Evolutionary conservation across 1,284 basidiomycete genomes (phyloP), one percentile per base, ranked within the genome.

Genomic region (Boletus smithii): DNA sequence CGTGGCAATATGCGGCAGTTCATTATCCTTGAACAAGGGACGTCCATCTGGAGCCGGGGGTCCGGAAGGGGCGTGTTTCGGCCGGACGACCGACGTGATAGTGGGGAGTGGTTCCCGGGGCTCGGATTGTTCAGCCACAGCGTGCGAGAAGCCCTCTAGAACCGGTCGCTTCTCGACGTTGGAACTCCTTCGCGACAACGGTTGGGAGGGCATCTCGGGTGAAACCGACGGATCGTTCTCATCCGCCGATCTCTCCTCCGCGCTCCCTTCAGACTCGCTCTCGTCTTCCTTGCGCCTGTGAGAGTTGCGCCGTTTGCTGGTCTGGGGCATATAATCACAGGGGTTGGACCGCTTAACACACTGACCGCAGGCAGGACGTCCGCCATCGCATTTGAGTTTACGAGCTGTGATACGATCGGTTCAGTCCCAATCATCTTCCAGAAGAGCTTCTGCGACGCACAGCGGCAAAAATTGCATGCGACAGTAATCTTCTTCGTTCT

Each of bases 401-500:
- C 87, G 80, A 36, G 87, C 86, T 89, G 61, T 49, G 48, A 51
- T 52, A 55, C 49, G 54, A 58, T 55, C 50, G 40, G 18, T 55
- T 62, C 43, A 61, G 52, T 61, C 30, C 45, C 34, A 50, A 16
- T 48, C 46, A 53, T 24, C 49, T 51, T 53, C 42, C 26, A 50
- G 11, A 51, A 45, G 39, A 49, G 30, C 36, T 42, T 44, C 38
- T 43, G 50, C 43, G 23, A 74, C 85, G 70, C 64, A 89, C 86
- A 89, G 53, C 86, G 82, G 70, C 86, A 90, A 67, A 90, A 90
- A 66, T 89, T 88, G 71, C 86, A 90, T 40, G 86, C 86, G 42
- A 89, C 85, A 16, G 83, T 87, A 48, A 88, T 89, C 68, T 89
- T 89, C 72, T 88, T 88, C 37, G 80, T 75, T 45, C 85, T 75